These are phyloP conservation scores for Coelastrella sp. DNA, from an alignment of 139 green algal genomes.

Conservation along the genomic window DNA sequence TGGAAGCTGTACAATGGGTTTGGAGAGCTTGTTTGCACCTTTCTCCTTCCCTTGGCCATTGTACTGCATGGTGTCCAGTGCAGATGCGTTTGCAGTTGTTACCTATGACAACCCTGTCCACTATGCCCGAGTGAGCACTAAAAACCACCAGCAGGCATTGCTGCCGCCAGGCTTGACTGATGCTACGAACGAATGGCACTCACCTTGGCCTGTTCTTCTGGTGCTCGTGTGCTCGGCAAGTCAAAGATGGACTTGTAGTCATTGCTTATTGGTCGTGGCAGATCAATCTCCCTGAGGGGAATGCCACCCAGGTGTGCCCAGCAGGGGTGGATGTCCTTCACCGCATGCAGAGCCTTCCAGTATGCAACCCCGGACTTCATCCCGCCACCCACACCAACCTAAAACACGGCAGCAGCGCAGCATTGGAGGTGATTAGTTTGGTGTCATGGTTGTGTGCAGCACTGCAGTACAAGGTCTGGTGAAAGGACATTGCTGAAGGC, in stretches of 20 bases:
- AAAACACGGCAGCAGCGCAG: neutral
- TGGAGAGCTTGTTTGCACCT: no score
- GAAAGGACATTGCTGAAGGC: neutral
- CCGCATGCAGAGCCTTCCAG: slow-evolving; percentile 53
- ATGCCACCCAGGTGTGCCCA: slow-evolving; percentile 55
- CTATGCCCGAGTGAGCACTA: no score
- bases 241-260: slow-evolving; percentile 49
- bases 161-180: no score
- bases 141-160: no score
- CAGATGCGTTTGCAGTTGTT: no score
- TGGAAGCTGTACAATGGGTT: no score
- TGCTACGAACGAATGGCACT: neutral
- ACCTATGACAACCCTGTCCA: no score
- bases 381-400: slow-evolving; percentile 57
- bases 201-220: neutral
- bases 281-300: slow-evolving; percentile 23
- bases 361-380: slow-evolving; percentile 54
- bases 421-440: neutral
- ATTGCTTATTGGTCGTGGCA: slow-evolving; percentile 49
- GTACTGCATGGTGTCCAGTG: no score
- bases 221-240: slow-evolving; percentile 13
- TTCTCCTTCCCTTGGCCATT: no score
- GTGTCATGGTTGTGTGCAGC: neutral
- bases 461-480: neutral
- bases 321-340: slow-evolving; percentile 63